These are phyloP conservation scores for Mycena galopus DNA, from an alignment of 768 basidiomycete genomes.

Conservation along the genomic window DNA sequence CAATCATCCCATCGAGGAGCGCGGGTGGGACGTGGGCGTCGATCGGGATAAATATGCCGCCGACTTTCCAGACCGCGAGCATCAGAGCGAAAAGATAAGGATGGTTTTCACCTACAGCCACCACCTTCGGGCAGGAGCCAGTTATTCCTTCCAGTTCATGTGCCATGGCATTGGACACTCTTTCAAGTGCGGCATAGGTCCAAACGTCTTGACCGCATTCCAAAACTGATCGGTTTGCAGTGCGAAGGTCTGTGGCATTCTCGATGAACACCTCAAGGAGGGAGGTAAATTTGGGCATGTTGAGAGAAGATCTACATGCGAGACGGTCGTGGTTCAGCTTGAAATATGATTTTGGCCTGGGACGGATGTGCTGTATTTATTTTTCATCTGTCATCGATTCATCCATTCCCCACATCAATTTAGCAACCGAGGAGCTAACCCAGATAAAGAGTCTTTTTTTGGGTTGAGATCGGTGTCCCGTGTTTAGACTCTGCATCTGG, in stretches of 20 bases:
- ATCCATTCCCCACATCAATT: not conserved
- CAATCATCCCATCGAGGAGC: constrained; percentile 25
- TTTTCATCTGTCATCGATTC: not conserved
- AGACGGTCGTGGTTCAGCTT: not conserved
- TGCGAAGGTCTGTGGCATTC: not conserved
- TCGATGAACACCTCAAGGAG: constrained; percentile 25
- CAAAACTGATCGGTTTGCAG: constrained; percentile 10
- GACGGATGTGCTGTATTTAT: not conserved
- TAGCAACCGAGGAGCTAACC: not conserved
- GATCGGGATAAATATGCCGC: constrained; percentile 31
- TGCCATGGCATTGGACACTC: constrained; percentile 21
- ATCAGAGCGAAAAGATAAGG: constrained; percentile 32
- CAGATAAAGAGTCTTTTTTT: not conserved
- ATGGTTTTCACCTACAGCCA: constrained; percentile 26
- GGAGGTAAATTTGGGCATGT: not conserved
- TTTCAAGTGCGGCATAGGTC: constrained; percentile 29
- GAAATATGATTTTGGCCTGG: not conserved
- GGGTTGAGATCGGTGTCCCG: too few relatives aligned
- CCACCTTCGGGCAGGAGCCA: constrained; percentile 13
- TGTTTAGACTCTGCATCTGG: too few relatives aligned
- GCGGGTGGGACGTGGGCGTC: constrained; percentile 26
- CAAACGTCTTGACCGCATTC: constrained; percentile 25
- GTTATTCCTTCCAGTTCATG: not conserved
- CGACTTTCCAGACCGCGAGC: constrained; percentile 33
- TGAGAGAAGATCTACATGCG: not conserved